Evolutionary conservation across 495 filamentous ascomycete genomes (phyloP), one percentile per base, ranked within the genome.

Genomic region (Penicillium nucicola): DNA sequence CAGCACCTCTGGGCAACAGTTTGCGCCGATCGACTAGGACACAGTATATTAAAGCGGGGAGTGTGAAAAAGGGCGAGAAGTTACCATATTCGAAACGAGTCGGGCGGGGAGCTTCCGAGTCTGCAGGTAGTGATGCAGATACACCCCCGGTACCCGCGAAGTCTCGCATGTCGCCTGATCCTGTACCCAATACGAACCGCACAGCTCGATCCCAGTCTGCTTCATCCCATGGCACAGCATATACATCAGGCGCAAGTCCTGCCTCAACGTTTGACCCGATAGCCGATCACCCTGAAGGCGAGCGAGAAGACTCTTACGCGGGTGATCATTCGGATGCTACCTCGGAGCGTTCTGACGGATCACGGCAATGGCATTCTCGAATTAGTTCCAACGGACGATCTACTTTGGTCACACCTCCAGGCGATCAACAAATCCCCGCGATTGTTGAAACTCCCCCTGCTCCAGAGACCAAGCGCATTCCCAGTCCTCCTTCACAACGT

Each of bases 11-110:
- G 8, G 87, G 89, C 4, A 83, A 84, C 61, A 87, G 89, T 14
- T 77, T 99, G 43, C 81, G 90, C 53, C 80, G 93, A 46, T 95
- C 95, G 32, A 99, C 90, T 13, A 81, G 90, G 32, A 99, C 93
- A 13, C 90, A 89, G 23, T 98, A 98, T 61, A 77, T 90, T 60
- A 87, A 88, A 41, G 45, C 45, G 45, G 93, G 92, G 11, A 96
- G 91, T 72, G 66, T 90, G 42, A 83, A 83, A 51, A 90, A 87
- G 62, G 87, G 87, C 37, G 88, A 92, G 57, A 78, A 85, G 43
- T 77, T 81, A 5, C 84, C 87, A 20, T 88, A 89, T 55, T 86
- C 90, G 0, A 93, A 88, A 66, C 77, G 93, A 46, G 74, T 82
- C 34, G 83, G 77, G 3, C 78, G 81, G 45, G 59, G 58, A 14